A percentile compares a stretch with the other conserved stretches of the same genome.
Evolutionary conservation across 2,329 filamentous ascomycete species (phyloP).

Genomic region (Penicillium rolfsii): DNA sequence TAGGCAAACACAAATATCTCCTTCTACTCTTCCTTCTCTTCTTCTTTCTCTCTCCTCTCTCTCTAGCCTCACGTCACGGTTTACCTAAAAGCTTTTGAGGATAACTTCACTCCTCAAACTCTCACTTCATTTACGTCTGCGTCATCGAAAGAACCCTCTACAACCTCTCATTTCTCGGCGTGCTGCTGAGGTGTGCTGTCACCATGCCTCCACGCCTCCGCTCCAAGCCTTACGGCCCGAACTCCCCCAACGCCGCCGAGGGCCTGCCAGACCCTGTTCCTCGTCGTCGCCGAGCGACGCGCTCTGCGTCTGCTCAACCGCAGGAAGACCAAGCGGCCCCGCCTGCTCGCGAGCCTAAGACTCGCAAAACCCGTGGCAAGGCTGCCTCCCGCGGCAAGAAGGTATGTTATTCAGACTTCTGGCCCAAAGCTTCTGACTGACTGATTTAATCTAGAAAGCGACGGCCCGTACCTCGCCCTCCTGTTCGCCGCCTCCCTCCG

Average conservation of each 20-base stretch:
- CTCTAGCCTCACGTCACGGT: neutral
- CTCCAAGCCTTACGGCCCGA: conserved; percentile 41
- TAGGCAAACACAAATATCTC: neutral
- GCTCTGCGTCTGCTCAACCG: conserved; percentile 26
- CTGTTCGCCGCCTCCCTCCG: conserved; percentile 3
- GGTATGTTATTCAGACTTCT: conserved; percentile 9
- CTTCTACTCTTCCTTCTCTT: neutral
- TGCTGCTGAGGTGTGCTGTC: conserved; percentile 8
- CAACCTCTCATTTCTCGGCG: neutral
- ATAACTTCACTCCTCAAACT: neutral
- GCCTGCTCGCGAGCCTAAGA: conserved; percentile 11
- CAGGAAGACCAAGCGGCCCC: conserved; percentile 10
- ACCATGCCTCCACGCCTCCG: conserved; percentile 41
- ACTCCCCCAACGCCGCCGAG: conserved; percentile 34
- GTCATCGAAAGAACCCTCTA: neutral
- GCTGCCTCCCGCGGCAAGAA: conserved; percentile 16
- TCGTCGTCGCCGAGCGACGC: conserved; percentile 24
- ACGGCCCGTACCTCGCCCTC: neutral
- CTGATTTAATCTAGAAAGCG: neutral
- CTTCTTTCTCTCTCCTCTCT: conserved; percentile 1
- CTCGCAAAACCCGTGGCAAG: conserved; percentile 12
- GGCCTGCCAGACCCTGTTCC: conserved; percentile 9
- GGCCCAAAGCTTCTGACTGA: neutral
- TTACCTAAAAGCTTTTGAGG: neutral
- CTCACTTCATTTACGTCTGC: neutral